Evolutionary conservation across 75 land plant genomes (phyloP).

Genomic region (Ceratopteris richardii): DNA sequence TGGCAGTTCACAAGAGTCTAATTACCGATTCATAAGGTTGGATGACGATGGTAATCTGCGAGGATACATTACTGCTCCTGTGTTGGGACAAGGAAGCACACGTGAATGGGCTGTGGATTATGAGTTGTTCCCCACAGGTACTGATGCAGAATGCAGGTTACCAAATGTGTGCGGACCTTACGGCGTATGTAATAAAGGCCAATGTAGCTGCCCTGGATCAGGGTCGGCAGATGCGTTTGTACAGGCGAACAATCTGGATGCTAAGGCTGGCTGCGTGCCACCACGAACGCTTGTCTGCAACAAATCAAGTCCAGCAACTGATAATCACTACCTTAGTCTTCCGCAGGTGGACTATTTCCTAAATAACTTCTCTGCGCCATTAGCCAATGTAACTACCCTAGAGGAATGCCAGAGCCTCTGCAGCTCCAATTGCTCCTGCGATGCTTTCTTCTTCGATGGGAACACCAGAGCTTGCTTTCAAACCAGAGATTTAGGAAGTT

Average conservation of each 20-base stretch:
- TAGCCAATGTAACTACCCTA: slow-evolving; percentile 6
- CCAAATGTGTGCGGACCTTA: slow-evolving; percentile 30
- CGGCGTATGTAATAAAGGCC: slow-evolving; percentile 21
- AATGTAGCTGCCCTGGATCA: slow-evolving; percentile 22
- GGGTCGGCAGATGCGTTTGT: slow-evolving; percentile 8
- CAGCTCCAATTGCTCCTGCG: slow-evolving; percentile 11
- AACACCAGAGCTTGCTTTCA: slow-evolving; percentile 5
- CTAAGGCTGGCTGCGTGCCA: slow-evolving; percentile 8
- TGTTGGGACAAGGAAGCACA: slow-evolving; percentile 1
- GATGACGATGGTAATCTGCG: slow-evolving; percentile 12
- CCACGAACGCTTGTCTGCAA: not conserved
- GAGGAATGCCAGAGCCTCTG: slow-evolving; percentile 9
- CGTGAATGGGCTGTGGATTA: slow-evolving; percentile 1
- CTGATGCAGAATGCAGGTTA: slow-evolving; percentile 4
- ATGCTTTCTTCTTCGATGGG: slow-evolving; percentile 9
- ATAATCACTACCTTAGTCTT: slow-evolving; percentile 5
- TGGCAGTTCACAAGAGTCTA: not conserved
- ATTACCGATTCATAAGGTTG: slow-evolving; percentile 5
- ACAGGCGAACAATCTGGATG: not conserved
- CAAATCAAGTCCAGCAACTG: too few species aligned
- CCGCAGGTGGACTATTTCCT: slow-evolving; percentile 8
- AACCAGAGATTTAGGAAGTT: not conserved
- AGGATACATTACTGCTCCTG: not conserved
- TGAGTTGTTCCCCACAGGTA: slow-evolving; percentile 4
- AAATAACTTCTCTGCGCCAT: slow-evolving; percentile 1